Evolutionary conservation across 345 rosid species (phyloP).

Genomic region (Trapa bicornis): DNA sequence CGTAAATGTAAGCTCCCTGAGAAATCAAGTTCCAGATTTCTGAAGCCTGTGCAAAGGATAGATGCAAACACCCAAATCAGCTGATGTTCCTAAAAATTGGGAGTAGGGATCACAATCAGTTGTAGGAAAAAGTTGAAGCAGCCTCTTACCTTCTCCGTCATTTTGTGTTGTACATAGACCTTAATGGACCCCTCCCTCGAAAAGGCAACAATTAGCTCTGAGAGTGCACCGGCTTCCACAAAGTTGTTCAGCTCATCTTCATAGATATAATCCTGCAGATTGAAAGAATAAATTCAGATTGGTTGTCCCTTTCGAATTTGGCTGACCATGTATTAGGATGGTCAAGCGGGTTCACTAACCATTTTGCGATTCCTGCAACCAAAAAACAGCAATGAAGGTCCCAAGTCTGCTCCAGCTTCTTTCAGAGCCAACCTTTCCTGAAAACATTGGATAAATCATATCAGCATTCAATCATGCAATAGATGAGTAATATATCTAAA

Average conservation of each 20-base stretch:
- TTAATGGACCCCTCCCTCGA: slow-evolving; percentile 93
- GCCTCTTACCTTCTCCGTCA: slow-evolving; percentile 52
- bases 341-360: slow-evolving; percentile 26
- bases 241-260: slow-evolving; percentile 71
- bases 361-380: slow-evolving; percentile 82
- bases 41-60: slow-evolving; percentile 33
- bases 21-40: slow-evolving; percentile 72
- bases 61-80: not conserved
- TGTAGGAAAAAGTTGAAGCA: slow-evolving; percentile 9
- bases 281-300: not conserved
- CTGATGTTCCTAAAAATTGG: not conserved
- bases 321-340: not conserved
- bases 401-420: slow-evolving; percentile 62
- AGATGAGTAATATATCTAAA: not conserved
- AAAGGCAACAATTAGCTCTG: slow-evolving; percentile 72
- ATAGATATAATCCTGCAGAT: slow-evolving; percentile 55
- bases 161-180: slow-evolving; percentile 88
- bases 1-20: slow-evolving; percentile 75
- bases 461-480: not conserved
- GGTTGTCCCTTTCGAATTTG: not conserved
- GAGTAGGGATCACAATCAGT: not conserved
- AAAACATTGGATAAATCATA: slow-evolving; percentile 1
- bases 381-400: slow-evolving; percentile 65
- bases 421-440: slow-evolving; percentile 79
- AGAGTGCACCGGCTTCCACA: slow-evolving; percentile 56